Conservation (phyloP, 2,329 filamentous ascomycete species). For the Monosporascus sp. region DNA sequence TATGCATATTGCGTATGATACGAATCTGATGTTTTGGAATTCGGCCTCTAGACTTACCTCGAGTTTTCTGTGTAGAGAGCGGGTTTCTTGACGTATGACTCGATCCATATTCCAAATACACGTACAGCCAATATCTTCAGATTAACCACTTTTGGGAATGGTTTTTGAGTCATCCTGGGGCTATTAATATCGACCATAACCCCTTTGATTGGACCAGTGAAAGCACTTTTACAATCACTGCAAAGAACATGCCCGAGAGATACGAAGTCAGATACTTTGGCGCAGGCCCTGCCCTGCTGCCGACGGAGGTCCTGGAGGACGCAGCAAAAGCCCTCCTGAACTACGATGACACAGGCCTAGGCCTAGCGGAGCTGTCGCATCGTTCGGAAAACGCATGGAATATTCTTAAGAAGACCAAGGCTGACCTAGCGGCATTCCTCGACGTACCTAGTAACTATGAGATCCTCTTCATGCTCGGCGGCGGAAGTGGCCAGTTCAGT, state of each 20-base stretch:
- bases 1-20: too few species aligned
- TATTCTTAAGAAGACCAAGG: constrained; percentile 75
- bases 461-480: constrained; percentile 80
- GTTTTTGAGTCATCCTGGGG: not conserved
- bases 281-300: constrained; percentile 82
- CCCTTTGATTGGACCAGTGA: not conserved
- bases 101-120: not conserved
- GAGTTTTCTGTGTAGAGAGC: not conserved
- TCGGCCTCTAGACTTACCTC: not conserved
- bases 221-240: not conserved
- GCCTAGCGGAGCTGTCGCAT: constrained; percentile 86
- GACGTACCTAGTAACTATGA: constrained; percentile 85
- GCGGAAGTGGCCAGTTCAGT: constrained; percentile 81
- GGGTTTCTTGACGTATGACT: not conserved
- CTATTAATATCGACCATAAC: not conserved
- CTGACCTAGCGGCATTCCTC: constrained; percentile 65
- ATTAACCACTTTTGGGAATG: not conserved
- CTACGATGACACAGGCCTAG: constrained; percentile 74
- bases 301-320: constrained; percentile 71
- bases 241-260: constrained; percentile 9
- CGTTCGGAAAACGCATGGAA: constrained; percentile 72
- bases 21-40: not conserved
- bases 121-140: not conserved
- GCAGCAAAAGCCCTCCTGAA: constrained; percentile 75
- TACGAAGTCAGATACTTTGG: constrained; percentile 79